Base-by-base conservation (phyloP, 2,329 filamentous ascomycete genomes). In the Ceratocystis colombiana region DNA sequence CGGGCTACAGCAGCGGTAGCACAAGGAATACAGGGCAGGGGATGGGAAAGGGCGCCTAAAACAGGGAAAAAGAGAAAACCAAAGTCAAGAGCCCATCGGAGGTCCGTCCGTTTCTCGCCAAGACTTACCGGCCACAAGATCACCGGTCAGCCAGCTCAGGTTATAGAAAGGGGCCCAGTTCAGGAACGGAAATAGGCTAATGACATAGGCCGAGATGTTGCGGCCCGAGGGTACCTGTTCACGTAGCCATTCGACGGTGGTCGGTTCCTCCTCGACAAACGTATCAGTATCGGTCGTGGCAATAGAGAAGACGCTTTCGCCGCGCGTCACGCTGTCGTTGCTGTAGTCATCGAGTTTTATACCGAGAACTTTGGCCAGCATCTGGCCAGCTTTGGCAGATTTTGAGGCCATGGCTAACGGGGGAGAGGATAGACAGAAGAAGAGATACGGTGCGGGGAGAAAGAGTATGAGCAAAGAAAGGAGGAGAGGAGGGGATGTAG, bases 131-230 rank as follows among this genome's bases (percentile, higher is more conserved):
- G 94, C 93, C 67, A 97, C 86, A 61, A 97, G 76, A 77, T 99
- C 94, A 71, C 94, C 94, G 17, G 85, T 75, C 5, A 96, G 76
- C 94, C 94, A 99, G 78, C 91, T 86, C 3, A 86, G 10, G 73
- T 99, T 99, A 78, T 99, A 99, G 71, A 86, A 84, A 10, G 79
- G 76, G 67, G 97, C 93, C 94, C 94, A 99, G n/a, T 84, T 80
- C 4, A 88, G 74, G 73, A 96, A 97, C 0, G 94, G 94, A 70
- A 99, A 96, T 1, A 97, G 78, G 15, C 83, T 88, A 70, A 79
- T 77, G 67, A 86, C 66, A 73, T 96, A 99, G 1, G 77, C 71
- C 4, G 75, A 62, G 2, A 87, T 65, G 45, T 88, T 81, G 0
- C 73, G 69, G 6, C 78, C 74, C 0, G 79, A 79, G 0, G 93